Percentiles rank a stretch among this genome's conserved stretches.
Evolutionary conservation across 2,329 filamentous ascomycete genomes (phyloP).

Genomic region (Phaeosphaeria sp.): DNA sequence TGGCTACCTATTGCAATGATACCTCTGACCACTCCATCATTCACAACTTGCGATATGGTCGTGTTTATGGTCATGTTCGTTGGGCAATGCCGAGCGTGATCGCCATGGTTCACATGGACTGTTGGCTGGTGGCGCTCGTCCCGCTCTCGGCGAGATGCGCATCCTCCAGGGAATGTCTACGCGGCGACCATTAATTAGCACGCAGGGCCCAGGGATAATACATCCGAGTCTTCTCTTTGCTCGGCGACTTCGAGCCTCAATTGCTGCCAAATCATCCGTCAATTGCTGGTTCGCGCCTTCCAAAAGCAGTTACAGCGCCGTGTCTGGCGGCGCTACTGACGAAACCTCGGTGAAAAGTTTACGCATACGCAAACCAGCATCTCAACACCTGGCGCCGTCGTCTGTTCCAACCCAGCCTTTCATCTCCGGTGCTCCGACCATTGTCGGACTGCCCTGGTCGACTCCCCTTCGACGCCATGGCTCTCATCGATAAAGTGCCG

Average conservation of each 20-base stretch:
- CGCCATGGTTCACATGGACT: background rate
- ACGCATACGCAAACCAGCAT: slow-evolving; percentile 20
- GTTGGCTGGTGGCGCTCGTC: background rate
- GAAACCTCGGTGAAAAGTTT: slow-evolving; percentile 35
- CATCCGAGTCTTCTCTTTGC: background rate
- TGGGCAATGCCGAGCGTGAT: background rate
- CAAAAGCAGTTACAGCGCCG: slow-evolving; percentile 9
- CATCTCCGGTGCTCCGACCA: slow-evolving; percentile 27
- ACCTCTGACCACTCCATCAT: background rate
- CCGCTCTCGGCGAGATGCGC: slow-evolving; percentile 1
- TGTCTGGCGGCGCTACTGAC: slow-evolving; percentile 14
- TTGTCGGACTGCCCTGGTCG: slow-evolving; percentile 14
- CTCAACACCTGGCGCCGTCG: slow-evolving; percentile 18
- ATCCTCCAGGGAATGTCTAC: slow-evolving; percentile 1
- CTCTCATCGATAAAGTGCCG: slow-evolving; percentile 69
- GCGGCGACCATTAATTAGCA: background rate
- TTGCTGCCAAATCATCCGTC: background rate
- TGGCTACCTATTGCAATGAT: background rate
- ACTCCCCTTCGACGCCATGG: slow-evolving; percentile 52
- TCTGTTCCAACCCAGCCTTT: slow-evolving; percentile 18
- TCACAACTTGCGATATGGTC: background rate
- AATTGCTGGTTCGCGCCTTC: slow-evolving; percentile 5
- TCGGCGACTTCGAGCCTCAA: background rate
- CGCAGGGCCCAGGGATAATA: background rate
- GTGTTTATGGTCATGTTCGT: too few relatives aligned